Percentiles rank a stretch among this genome's conserved stretches.
phyloP scores from a whole-genome alignment of 305 asterid genomes.

The Rubia peregrina region DNA sequence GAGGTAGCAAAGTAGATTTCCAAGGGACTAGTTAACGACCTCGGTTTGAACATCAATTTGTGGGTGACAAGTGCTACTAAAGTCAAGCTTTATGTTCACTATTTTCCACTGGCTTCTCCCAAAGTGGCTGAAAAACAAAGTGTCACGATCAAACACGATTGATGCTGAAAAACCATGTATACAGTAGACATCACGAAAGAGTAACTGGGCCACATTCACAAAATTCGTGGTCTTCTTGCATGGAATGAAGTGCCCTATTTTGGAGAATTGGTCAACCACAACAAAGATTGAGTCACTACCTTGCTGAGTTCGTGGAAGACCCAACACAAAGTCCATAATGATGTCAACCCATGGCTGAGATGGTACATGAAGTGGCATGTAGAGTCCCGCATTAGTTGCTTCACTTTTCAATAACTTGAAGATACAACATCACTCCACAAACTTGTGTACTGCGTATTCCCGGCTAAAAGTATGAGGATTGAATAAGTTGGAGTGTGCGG shows the following conservation, averaged over 20 bases:
- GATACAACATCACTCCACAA: not conserved
- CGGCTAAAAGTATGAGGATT: not conserved
- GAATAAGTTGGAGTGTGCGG: not conserved
- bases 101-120: not conserved
- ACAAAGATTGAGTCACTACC: not conserved
- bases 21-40: not conserved
- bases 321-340: not conserved
- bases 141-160: not conserved
- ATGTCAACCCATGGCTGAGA: not conserved
- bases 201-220: not conserved
- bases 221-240: not conserved
- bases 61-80: not conserved
- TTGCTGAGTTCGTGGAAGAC: not conserved
- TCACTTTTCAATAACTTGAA: not conserved
- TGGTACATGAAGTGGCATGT: not conserved
- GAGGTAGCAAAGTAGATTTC: too few relatives aligned
- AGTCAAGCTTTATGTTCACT: not conserved
- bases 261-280: not conserved
- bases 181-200: not conserved
- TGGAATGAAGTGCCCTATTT: not conserved
- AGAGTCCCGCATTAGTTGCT: not conserved
- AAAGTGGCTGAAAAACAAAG: not conserved
- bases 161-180: not conserved
- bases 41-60: not conserved
- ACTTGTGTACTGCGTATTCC: not conserved